phyloP scores from a whole-genome alignment of 805 yeast genomes.

The Pichia heedii region DNA sequence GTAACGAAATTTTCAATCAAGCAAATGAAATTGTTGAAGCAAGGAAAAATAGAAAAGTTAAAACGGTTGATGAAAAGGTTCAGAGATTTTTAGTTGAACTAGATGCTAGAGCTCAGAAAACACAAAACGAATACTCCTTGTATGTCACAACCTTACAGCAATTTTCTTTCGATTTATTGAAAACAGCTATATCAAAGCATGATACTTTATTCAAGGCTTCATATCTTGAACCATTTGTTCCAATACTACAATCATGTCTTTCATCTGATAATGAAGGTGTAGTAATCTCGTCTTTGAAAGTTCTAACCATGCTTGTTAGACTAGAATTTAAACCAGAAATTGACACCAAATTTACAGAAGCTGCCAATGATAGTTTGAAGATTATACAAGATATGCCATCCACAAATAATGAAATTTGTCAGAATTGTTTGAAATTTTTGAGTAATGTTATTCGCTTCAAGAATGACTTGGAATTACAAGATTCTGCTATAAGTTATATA shows the following conservation, averaged over 20 bases:
- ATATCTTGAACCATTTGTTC: conserved; percentile 65
- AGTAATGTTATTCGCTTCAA: conserved; percentile 65
- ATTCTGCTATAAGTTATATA: conserved; percentile 63
- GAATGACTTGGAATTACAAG: conserved; percentile 55
- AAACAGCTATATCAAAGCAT: conserved; percentile 61
- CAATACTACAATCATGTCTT: conserved; percentile 54
- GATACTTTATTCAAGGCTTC: conserved; percentile 47
- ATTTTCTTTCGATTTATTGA: conserved; percentile 66
- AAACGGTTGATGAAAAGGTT: conserved; percentile 18
- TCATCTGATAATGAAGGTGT: conserved; percentile 68
- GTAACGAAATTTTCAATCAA: conserved; percentile 62
- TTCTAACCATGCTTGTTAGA: conserved; percentile 50
- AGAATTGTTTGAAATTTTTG: conserved; percentile 65
- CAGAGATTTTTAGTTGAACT: conserved; percentile 71
- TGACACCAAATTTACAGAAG: conserved; percentile 44
- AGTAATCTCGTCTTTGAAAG: conserved; percentile 55
- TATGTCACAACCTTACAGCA: conserved; percentile 58
- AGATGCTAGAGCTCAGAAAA: conserved; percentile 46
- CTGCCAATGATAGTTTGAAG: conserved; percentile 51
- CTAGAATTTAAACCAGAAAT: conserved; percentile 52
- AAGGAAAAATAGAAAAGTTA: conserved; percentile 13
- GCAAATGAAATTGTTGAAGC: conserved; percentile 29
- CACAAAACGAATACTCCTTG: conserved; percentile 46
- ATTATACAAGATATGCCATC: conserved; percentile 69
- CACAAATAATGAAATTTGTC: conserved; percentile 73